Percentiles rank a stretch among this genome's conserved stretches.
phyloP scores from a whole-genome alignment of 1,284 basidiomycete species.

The Nidula niveotomentosa region DNA sequence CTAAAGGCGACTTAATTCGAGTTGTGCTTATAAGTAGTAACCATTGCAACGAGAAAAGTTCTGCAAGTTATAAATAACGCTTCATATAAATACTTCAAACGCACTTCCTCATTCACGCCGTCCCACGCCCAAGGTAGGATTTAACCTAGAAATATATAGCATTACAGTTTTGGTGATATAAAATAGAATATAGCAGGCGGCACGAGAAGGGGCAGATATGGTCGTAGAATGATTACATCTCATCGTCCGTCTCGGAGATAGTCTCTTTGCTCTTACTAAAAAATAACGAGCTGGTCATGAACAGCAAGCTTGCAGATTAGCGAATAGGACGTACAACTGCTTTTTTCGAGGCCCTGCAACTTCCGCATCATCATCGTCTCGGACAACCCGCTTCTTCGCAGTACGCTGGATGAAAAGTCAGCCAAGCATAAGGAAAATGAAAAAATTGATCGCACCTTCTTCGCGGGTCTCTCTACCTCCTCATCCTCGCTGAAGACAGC shows the following conservation, averaged over 20 bases:
- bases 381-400: constrained; percentile 69
- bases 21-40: neutral
- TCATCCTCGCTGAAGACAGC: constrained; percentile 71
- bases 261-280: constrained; percentile 77
- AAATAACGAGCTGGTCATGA: constrained; percentile 1
- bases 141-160: neutral
- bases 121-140: neutral
- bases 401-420: constrained; percentile 36
- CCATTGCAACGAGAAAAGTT: neutral
- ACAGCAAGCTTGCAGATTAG: constrained; percentile 3
- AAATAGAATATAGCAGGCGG: neutral
- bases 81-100: neutral
- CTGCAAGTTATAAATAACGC: neutral
- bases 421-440: neutral
- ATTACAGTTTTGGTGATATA: neutral
- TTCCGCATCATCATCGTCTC: constrained; percentile 78
- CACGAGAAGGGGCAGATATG: neutral
- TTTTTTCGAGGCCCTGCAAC: constrained; percentile 61
- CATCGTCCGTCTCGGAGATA: constrained; percentile 78
- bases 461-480: constrained; percentile 58
- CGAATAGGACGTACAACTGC: constrained; percentile 59
- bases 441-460: constrained; percentile 49
- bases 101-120: neutral
- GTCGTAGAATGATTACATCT: constrained; percentile 31
- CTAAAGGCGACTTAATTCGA: neutral